Conservation (phyloP, 2,329 filamentous ascomycete species). For the Rhinocladiella similis region DNA sequence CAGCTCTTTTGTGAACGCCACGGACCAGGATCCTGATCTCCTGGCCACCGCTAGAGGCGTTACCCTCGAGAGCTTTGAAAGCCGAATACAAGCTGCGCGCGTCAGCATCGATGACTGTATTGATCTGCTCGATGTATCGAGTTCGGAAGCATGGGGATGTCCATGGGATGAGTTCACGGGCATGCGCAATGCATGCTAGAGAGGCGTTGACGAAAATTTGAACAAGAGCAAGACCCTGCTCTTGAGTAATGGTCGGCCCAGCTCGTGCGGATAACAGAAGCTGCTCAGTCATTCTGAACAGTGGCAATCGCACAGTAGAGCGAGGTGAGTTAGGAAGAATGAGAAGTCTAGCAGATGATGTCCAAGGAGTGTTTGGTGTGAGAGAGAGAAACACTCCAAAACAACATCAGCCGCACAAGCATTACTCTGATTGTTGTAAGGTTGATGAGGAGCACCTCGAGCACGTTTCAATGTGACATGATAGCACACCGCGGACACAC, state of each 20-base stretch:
- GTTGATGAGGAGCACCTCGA: too few relatives aligned
- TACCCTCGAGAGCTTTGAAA: constrained; percentile 2
- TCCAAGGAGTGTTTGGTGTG: too few relatives aligned
- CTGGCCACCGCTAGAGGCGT: constrained; percentile 20
- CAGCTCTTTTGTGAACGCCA: constrained; percentile 41
- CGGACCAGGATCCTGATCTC: constrained; percentile 43
- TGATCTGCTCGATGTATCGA: constrained; percentile 24
- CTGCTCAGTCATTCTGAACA: constrained; percentile 12
- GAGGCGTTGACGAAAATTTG: constrained; percentile 29
- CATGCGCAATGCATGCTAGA: constrained; percentile 25
- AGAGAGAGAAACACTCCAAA: too few relatives aligned
- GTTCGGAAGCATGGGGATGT: constrained; percentile 20
- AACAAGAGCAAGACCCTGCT: constrained; percentile 21
- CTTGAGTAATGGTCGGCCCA: constrained; percentile 10
- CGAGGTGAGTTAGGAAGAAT: not conserved
- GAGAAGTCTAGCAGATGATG: not conserved
- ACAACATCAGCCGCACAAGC: too few relatives aligned
- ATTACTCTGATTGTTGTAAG: too few relatives aligned
- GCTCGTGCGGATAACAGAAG: constrained; percentile 2
- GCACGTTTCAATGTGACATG: too few relatives aligned
- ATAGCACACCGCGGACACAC: too few relatives aligned
- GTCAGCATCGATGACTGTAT: constrained; percentile 9
- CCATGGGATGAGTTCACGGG: constrained; percentile 25
- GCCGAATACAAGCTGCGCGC: constrained; percentile 32
- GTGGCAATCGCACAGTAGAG: not conserved